These are phyloP conservation scores for Pulveroboletus sp. DNA, from an alignment of 768 basidiomycete genomes.

Conservation along the genomic window DNA sequence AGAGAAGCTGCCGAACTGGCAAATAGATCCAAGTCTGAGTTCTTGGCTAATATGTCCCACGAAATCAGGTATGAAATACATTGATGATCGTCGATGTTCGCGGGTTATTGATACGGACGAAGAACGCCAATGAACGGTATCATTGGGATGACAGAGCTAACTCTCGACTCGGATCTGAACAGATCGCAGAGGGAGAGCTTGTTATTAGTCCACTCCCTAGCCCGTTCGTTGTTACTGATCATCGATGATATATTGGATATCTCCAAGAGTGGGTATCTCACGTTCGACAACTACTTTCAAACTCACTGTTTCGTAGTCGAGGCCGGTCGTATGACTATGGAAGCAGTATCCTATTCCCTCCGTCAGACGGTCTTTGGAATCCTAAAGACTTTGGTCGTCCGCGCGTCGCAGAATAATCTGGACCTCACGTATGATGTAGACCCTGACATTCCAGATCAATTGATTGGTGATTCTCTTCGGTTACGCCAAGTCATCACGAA, in stretches of 20 bases:
- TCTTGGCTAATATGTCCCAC: slow-evolving; percentile 98
- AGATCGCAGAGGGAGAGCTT: slow-evolving; percentile 93
- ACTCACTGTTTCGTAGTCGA: slow-evolving; percentile 58
- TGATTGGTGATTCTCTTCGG: slow-evolving; percentile 94
- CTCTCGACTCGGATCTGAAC: slow-evolving; percentile 93
- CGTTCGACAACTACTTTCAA: background rate
- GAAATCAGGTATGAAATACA: slow-evolving; percentile 76
- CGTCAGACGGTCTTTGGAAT: slow-evolving; percentile 98
- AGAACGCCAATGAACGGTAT: slow-evolving; percentile 99
- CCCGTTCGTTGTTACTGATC: slow-evolving; percentile 87
- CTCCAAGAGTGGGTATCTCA: slow-evolving; percentile 82
- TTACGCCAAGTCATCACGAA: slow-evolving; percentile 95
- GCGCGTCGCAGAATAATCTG: slow-evolving; percentile 93
- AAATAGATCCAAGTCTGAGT: slow-evolving; percentile 96
- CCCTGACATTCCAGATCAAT: slow-evolving; percentile 91
- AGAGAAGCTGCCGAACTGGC: slow-evolving; percentile 96
- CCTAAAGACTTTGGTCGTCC: slow-evolving; percentile 95
- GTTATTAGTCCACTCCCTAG: slow-evolving; percentile 91
- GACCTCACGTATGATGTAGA: slow-evolving; percentile 97
- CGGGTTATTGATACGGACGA: slow-evolving; percentile 10
- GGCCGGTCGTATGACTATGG: slow-evolving; percentile 99
- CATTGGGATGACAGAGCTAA: slow-evolving; percentile 99
- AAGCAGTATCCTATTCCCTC: slow-evolving; percentile 95
- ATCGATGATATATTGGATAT: slow-evolving; percentile 99
- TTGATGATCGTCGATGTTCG: background rate